Percentiles rank a stretch among this genome's conserved stretches.
Evolutionary conservation across 257 asterid genomes (phyloP).

Genomic region (Ehretia macrophylla): DNA sequence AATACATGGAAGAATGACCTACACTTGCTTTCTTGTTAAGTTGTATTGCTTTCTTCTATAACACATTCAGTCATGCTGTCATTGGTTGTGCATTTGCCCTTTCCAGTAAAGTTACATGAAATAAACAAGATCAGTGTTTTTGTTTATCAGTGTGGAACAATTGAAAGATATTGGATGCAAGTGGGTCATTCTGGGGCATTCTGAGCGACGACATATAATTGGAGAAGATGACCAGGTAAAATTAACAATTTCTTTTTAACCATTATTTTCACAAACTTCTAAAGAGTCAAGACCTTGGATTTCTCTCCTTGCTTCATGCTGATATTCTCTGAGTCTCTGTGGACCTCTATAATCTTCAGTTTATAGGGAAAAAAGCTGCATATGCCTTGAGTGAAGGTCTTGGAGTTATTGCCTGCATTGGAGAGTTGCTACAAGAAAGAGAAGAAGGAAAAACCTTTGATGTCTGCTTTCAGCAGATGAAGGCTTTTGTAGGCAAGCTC

Average conservation of each 20-base stretch:
- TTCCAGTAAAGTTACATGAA: no score
- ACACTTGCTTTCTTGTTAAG: background rate
- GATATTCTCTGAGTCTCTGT: slow-evolving; percentile 16
- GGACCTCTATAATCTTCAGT: slow-evolving; percentile 38
- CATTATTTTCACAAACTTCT: background rate
- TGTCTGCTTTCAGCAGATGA: slow-evolving; percentile 81
- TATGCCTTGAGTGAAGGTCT: slow-evolving; percentile 86
- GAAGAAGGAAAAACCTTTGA: slow-evolving; percentile 96
- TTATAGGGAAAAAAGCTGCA: slow-evolving; percentile 96
- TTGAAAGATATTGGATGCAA: slow-evolving; percentile 87
- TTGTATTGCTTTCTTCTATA: no score
- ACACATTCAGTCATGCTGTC: no score
- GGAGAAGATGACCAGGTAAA: slow-evolving; percentile 92
- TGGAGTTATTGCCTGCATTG: slow-evolving; percentile 94
- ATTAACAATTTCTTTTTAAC: background rate
- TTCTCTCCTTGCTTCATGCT: background rate
- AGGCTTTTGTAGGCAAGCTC: slow-evolving; percentile 74
- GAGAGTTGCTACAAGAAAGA: slow-evolving; percentile 91
- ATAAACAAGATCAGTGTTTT: background rate
- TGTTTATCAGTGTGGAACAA: slow-evolving; percentile 69
- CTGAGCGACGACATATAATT: slow-evolving; percentile 87
- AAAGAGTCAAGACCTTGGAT: background rate
- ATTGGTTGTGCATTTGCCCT: no score
- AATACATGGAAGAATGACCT: background rate
- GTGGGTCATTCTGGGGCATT: slow-evolving; percentile 98